Evolutionary conservation across 352 stramenopile species (phyloP).

Genomic region (Phytopythium montanum): DNA sequence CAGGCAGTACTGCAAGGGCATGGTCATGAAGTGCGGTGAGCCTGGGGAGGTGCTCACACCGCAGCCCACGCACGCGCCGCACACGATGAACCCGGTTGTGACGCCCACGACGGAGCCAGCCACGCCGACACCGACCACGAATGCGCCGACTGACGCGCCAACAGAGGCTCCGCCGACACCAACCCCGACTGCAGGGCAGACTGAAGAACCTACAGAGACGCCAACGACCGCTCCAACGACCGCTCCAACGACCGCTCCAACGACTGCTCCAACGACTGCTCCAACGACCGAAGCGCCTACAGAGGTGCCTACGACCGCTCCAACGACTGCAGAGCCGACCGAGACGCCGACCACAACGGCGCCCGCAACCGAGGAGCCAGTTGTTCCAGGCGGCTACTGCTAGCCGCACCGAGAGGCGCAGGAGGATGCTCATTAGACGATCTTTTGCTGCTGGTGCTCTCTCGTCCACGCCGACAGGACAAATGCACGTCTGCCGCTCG

Average conservation of each 20-base stretch:
- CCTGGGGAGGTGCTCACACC: neutral
- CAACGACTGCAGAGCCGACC: neutral
- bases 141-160: neutral
- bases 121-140: neutral
- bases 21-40: conserved; percentile 1
- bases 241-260: too few species aligned
- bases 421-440: too few species aligned
- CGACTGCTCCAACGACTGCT: neutral
- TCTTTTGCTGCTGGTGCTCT: too few species aligned
- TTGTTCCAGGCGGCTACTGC: neutral
- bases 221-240: neutral
- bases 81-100: neutral
- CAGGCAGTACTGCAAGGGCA: conserved; percentile 25
- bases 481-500: neutral
- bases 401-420: too few species aligned
- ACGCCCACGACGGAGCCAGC: neutral
- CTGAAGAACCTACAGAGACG: neutral
- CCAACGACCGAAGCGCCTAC: neutral
- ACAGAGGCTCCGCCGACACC: neutral
- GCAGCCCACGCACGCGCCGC: conserved; percentile 2
- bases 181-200: too few species aligned
- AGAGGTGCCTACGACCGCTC: neutral
- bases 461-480: neutral
- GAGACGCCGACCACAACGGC: neutral
- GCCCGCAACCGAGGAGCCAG: neutral